Percentiles rank a stretch among this genome's conserved stretches.
Evolutionary conservation across 345 rosid species (phyloP).

Genomic region (Aquilaria sinensis): DNA sequence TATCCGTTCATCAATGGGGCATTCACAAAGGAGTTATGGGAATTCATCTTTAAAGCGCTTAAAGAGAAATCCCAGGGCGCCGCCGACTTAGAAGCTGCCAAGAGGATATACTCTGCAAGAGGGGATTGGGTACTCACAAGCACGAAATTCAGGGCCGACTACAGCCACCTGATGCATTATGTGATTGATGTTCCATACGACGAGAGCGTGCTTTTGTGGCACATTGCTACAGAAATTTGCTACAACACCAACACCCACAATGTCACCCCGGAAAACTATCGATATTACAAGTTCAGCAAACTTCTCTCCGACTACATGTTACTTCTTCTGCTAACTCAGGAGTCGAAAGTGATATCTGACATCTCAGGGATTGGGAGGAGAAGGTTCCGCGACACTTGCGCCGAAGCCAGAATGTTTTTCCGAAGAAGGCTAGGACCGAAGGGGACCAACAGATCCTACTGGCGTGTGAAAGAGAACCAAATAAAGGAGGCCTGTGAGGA

Average conservation of each 20-base stretch:
- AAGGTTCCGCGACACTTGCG: constrained; percentile 44
- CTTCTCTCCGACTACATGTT: constrained; percentile 12
- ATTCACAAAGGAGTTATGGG: constrained; percentile 44
- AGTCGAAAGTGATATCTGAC: constrained; percentile 42
- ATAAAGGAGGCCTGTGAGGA: constrained; percentile 11
- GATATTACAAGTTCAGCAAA: constrained; percentile 32
- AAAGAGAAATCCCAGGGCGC: constrained; percentile 27
- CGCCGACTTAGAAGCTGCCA: constrained; percentile 35
- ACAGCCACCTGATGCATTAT: constrained; percentile 24
- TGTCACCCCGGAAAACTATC: no score
- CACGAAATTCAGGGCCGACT: background rate
- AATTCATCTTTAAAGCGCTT: constrained; percentile 36
- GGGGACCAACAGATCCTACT: background rate
- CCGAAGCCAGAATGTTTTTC: constrained; percentile 34
- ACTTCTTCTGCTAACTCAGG: constrained; percentile 43
- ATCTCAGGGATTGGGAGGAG: constrained; percentile 43
- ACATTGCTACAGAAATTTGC: constrained; percentile 53
- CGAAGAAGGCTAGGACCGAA: constrained; percentile 11
- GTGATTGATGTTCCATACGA: constrained; percentile 30
- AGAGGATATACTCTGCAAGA: constrained; percentile 38
- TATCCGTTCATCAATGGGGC: constrained; percentile 18
- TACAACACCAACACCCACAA: constrained; percentile 9
- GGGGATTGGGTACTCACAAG: constrained; percentile 50
- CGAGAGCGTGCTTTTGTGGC: constrained; percentile 46
- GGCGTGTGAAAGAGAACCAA: background rate